Conservation (phyloP, 495 filamentous ascomycete genomes). For the Neurospora sp. region DNA sequence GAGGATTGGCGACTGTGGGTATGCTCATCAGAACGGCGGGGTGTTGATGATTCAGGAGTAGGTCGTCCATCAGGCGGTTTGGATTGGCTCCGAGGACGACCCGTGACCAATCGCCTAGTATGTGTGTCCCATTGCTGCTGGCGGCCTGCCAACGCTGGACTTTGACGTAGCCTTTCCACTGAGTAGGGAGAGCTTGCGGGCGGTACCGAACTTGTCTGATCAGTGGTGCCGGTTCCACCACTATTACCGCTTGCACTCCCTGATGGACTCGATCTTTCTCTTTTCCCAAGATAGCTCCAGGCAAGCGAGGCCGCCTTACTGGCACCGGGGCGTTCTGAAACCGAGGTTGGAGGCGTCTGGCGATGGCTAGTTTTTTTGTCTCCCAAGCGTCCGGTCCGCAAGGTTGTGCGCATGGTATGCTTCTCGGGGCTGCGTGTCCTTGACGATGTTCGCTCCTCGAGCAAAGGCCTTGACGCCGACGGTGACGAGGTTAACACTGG, state of each 20-base stretch:
- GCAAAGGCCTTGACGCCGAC: slow-evolving; percentile 10
- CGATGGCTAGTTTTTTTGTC: slow-evolving; percentile 50
- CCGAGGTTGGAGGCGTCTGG: slow-evolving; percentile 14
- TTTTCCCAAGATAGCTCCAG: slow-evolving; percentile 48
- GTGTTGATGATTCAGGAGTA: slow-evolving; percentile 12
- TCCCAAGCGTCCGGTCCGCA: slow-evolving; percentile 50
- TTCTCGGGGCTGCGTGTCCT: slow-evolving; percentile 77
- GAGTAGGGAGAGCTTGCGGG: slow-evolving; percentile 12
- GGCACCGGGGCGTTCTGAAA: slow-evolving; percentile 40
- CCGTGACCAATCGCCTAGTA: slow-evolving; percentile 29
- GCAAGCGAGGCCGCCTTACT: slow-evolving; percentile 83
- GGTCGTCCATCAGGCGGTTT: slow-evolving; percentile 12
- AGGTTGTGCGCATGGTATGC: slow-evolving; percentile 71
- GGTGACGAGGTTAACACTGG: background rate
- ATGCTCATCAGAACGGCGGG: slow-evolving; percentile 17
- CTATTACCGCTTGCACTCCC: background rate
- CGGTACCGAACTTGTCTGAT: slow-evolving; percentile 5
- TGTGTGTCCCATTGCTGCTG: slow-evolving; percentile 34
- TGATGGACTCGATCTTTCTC: slow-evolving; percentile 8
- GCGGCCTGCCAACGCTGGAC: slow-evolving; percentile 11
- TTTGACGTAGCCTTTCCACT: slow-evolving; percentile 16
- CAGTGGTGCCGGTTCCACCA: background rate
- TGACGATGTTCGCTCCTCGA: slow-evolving; percentile 33
- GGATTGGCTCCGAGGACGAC: slow-evolving; percentile 13
- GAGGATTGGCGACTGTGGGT: slow-evolving; percentile 17